These are phyloP conservation scores for Sporobolomyces roseus DNA, from an alignment of 768 basidiomycete genomes.

Conservation along the genomic window DNA sequence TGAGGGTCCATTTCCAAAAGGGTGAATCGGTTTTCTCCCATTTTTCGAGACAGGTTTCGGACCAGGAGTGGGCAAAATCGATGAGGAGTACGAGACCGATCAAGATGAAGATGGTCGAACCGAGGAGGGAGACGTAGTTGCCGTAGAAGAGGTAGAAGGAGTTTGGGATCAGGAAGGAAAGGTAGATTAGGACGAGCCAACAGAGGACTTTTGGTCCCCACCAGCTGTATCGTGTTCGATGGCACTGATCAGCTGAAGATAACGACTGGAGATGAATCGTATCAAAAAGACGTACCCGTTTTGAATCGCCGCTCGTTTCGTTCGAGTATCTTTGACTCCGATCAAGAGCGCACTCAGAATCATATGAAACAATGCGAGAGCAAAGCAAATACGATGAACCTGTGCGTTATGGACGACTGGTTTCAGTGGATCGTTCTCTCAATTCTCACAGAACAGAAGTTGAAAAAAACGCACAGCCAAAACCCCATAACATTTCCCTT, in stretches of 20 bases:
- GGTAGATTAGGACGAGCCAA: slow-evolving; percentile 74
- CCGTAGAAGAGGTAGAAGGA: slow-evolving; percentile 98
- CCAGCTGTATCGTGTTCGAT: slow-evolving; percentile 76
- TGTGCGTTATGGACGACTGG: slow-evolving; percentile 14
- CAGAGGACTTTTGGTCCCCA: slow-evolving; percentile 95
- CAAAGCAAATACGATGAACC: slow-evolving; percentile 94
- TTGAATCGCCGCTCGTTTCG: slow-evolving; percentile 91
- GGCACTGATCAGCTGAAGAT: too few relatives aligned
- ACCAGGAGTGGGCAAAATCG: slow-evolving; percentile 98
- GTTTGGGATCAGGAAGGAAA: slow-evolving; percentile 93
- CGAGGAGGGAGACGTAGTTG: slow-evolving; percentile 74
- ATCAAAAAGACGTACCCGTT: too few relatives aligned
- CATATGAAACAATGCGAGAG: slow-evolving; percentile 80
- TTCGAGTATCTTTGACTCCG: slow-evolving; percentile 81
- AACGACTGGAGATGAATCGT: too few relatives aligned
- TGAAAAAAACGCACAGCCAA: slow-evolving; percentile 61
- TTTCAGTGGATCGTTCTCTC: neutral
- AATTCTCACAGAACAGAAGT: neutral
- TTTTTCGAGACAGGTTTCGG: slow-evolving; percentile 90
- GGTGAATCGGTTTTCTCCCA: slow-evolving; percentile 82
- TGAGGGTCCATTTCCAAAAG: slow-evolving; percentile 92
- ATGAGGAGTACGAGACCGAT: slow-evolving; percentile 94
- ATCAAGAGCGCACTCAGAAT: slow-evolving; percentile 73
- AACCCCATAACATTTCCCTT: slow-evolving; percentile 89
- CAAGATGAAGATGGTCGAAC: slow-evolving; percentile 90